Percentiles rank a stretch among this genome's conserved stretches.
Evolutionary conservation across 306 rosid species (phyloP).

Genomic region (Cicer chorassanicum): DNA sequence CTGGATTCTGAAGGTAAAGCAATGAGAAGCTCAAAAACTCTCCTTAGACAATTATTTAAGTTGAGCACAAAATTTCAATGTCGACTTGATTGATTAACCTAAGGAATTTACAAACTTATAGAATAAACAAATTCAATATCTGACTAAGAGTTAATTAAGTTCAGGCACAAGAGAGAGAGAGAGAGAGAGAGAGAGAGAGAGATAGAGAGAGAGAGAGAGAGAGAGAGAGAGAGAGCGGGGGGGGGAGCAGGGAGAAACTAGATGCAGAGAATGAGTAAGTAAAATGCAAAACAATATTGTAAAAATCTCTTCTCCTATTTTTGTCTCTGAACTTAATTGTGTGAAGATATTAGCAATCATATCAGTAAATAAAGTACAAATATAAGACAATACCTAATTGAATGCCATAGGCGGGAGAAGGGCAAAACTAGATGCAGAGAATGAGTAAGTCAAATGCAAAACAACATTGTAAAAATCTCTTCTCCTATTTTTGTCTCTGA

Average conservation of each 20-base stretch:
- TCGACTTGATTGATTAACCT: too few relatives aligned
- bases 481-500: not conserved
- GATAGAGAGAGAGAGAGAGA: too few relatives aligned
- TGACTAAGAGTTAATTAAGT: too few relatives aligned
- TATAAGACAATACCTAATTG: not conserved
- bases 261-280: not conserved
- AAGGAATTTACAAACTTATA: too few relatives aligned
- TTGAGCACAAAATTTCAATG: too few relatives aligned
- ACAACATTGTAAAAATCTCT: not conserved
- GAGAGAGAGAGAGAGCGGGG: too few relatives aligned
- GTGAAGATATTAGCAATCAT: not conserved
- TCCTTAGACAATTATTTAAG: not conserved
- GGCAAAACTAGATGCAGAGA: too few relatives aligned
- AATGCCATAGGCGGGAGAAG: too few relatives aligned
- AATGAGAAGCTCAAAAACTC: not conserved
- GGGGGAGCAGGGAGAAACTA: too few relatives aligned
- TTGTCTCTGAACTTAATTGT: slow-evolving; percentile 20
- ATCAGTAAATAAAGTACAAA: not conserved
- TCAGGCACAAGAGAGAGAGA: too few relatives aligned
- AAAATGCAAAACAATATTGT: slow-evolving; percentile 14
- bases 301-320: not conserved
- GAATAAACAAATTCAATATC: too few relatives aligned
- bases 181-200: too few relatives aligned
- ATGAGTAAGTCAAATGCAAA: slow-evolving; percentile 1
- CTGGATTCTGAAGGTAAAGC: not conserved